These are phyloP conservation scores for Ophiostoma sp. DNA, from an alignment of 2,329 filamentous ascomycete genomes.

Conservation along the genomic window DNA sequence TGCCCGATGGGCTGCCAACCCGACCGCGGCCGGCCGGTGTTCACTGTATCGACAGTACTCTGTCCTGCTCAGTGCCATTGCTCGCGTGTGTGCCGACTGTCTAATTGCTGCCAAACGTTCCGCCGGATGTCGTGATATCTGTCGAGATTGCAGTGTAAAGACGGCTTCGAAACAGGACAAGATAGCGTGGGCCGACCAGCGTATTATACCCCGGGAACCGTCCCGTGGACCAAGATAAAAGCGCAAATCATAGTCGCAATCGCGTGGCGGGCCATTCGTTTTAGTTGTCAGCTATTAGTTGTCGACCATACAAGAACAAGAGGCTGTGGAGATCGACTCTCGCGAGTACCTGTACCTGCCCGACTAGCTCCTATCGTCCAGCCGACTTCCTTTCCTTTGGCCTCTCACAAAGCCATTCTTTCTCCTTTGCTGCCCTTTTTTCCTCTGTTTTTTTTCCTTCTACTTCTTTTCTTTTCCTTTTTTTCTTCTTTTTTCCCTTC, in stretches of 20 bases:
- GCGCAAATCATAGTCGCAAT: neutral
- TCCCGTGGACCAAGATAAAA: neutral
- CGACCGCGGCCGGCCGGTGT: constrained; percentile 23
- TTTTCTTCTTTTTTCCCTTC: neutral
- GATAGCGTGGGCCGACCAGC: neutral
- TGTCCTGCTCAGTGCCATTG: too few species aligned
- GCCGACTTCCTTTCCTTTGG: constrained; percentile 9
- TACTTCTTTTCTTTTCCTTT: neutral
- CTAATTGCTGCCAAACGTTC: neutral
- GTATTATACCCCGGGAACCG: neutral
- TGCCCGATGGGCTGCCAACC: constrained; percentile 16
- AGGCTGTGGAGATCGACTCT: constrained; percentile 10
- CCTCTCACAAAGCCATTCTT: constrained; percentile 16
- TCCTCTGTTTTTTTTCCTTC: neutral
- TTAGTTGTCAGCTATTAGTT: neutral
- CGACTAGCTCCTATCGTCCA: constrained; percentile 11
- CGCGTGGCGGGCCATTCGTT: neutral
- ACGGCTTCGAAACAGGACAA: neutral
- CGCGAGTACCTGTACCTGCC: neutral
- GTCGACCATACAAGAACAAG: neutral
- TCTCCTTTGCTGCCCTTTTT: neutral
- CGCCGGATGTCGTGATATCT: neutral
- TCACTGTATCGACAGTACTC: neutral
- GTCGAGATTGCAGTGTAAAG: neutral
- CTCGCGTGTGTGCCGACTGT: constrained; percentile 7